Evolutionary conservation across 78 protist species (phyloP), one percentile per base, ranked within the genome.

Genomic region (Dictyostelium citrinum): DNA sequence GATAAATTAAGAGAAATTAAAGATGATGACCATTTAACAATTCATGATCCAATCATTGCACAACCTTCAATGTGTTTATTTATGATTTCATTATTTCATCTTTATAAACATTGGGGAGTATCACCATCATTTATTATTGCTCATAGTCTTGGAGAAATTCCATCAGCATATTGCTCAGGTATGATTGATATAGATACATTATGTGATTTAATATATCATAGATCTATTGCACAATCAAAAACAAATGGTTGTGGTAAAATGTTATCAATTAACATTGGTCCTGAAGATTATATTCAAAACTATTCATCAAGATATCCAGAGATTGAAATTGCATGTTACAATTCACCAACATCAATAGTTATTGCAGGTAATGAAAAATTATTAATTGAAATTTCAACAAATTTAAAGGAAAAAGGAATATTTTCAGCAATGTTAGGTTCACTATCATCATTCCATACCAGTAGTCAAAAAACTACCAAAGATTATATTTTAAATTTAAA

Each of bases 201-300:
- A 2, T 12, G 39, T 58, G 51, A 60, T 20, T 37, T 90, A n/a
- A 55, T 90, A 8, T 70, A 90, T 58, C 31, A 60, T n/a, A 70
- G 95, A 70, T 9, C 88, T 2, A n/a, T 27, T 24, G n/a, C 17
- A 2, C 95, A 90, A 60, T 31, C 64, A 12, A 64, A 49, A 58
- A 82, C 95, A 8, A 72, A 72, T 55, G 95, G 95, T 12, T 22
- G 37, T 22, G 95, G 95, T 24, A 90, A n/a, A 60, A 90, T 90
- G 95, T 60, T 90, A 72, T 41, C 79, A 14, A 82, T 90, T 16
- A 46, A 49, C 12, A n/a, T 90, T 8, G 31, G 88, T 29, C 8
- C n/a, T 10, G 67, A 43, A 5, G n/a, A 61, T 2, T 81, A 16
- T 43, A 46, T 74, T 35, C 29, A 61, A 8, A 2, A 61, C 2